These are phyloP conservation scores for Pseudomassariella vexata DNA, from an alignment of 2,329 filamentous ascomycete genomes.

Conservation along the genomic window DNA sequence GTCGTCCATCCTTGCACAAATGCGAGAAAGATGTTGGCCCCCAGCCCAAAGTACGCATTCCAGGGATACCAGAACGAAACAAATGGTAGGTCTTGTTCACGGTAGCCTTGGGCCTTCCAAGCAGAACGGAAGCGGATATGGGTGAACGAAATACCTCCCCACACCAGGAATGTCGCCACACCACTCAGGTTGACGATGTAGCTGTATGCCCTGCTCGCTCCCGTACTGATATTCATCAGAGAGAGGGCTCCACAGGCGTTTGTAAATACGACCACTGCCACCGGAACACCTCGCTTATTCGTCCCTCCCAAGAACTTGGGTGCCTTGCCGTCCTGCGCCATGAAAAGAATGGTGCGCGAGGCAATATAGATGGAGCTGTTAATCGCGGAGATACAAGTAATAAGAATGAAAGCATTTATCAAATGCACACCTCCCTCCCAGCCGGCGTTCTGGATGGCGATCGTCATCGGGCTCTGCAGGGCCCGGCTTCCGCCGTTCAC, in stretches of 20 bases:
- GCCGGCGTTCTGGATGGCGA: conserved; percentile 68
- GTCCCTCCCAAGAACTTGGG: conserved; percentile 64
- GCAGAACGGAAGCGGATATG: conserved; percentile 67
- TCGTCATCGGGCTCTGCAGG: conserved; percentile 66
- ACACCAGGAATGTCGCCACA: conserved; percentile 66
- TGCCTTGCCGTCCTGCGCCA: conserved; percentile 68
- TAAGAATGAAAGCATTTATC: conserved; percentile 71
- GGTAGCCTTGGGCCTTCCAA: conserved; percentile 53
- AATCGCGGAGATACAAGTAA: conserved; percentile 65
- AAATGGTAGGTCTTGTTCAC: conserved; percentile 48
- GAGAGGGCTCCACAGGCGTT: conserved; percentile 66
- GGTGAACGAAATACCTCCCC: conserved; percentile 63
- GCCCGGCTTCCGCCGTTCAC: conserved; percentile 56
- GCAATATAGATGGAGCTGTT: conserved; percentile 76
- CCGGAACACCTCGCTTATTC: conserved; percentile 55
- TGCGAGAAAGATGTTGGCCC: conserved; percentile 52
- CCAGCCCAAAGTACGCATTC: conserved; percentile 53
- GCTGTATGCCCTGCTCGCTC: conserved; percentile 56
- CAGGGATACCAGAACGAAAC: conserved; percentile 48
- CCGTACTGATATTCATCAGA: conserved; percentile 69
- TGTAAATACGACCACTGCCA: conserved; percentile 58
- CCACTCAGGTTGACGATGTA: conserved; percentile 68
- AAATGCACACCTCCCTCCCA: conserved; percentile 69
- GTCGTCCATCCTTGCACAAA: conserved; percentile 58
- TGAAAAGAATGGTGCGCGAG: conserved; percentile 67